Conservation (phyloP, 2,329 filamentous ascomycete genomes). For the Lasiodiplodia sp. region DNA sequence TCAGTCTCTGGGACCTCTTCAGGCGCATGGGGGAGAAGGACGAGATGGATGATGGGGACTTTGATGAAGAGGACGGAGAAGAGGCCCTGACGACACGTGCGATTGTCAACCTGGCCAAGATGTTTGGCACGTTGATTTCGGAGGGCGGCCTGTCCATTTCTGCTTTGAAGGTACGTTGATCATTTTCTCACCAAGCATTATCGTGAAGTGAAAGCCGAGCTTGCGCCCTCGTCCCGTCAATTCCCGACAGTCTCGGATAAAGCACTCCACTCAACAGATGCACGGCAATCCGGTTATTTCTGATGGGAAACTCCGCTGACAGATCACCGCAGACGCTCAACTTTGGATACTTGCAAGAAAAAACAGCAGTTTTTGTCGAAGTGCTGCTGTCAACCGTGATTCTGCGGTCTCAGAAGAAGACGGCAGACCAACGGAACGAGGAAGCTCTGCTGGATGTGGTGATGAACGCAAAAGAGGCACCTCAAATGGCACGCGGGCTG, state of each 20-base stretch:
- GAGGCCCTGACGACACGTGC: conserved; percentile 61
- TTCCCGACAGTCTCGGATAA: neutral
- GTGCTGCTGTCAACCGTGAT: conserved; percentile 79
- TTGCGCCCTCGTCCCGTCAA: neutral
- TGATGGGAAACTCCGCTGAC: neutral
- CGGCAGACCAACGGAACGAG: conserved; percentile 57
- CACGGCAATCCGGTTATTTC: neutral
- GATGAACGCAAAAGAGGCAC: conserved; percentile 66
- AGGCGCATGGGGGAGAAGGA: conserved; percentile 82
- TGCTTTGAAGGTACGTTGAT: conserved; percentile 56
- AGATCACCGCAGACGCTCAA: conserved; percentile 68
- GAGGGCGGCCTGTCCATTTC: conserved; percentile 66
- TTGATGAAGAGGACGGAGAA: conserved; percentile 60
- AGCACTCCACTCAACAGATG: conserved; percentile 27
- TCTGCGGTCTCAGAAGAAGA: conserved; percentile 66
- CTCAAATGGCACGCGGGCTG: conserved; percentile 74
- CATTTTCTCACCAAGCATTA: neutral
- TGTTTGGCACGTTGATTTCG: conserved; percentile 69
- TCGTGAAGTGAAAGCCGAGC: conserved; percentile 3
- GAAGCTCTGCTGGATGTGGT: conserved; percentile 71
- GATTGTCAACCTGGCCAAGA: conserved; percentile 71
- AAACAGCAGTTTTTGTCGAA: conserved; percentile 80
- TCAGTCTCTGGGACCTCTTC: conserved; percentile 85
- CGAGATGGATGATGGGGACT: conserved; percentile 63
- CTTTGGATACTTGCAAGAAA: conserved; percentile 77